Evolutionary conservation across 768 basidiomycete species (phyloP), one percentile per base, ranked within the genome.

Genomic region (Clavaria fumosa): DNA sequence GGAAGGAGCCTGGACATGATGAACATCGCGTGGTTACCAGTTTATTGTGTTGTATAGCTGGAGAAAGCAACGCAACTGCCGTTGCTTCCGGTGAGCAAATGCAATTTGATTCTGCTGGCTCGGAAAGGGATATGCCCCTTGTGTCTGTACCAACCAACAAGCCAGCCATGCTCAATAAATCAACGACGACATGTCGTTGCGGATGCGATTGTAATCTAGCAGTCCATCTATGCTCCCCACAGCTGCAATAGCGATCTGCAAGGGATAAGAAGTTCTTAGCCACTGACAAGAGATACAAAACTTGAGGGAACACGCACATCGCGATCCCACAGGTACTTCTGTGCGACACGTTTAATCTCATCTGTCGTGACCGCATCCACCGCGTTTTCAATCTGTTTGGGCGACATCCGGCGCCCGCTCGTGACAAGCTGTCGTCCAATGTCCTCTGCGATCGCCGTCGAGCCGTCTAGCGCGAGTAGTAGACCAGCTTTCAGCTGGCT

Each of bases 401-500:
- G 93, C 12, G 90, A 82, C 62, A 82, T 69, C 50, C 95, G 69
- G 45, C 69, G 77, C 39, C 95, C 95, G 44, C 77, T 88, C 23
- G 93, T 97, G 43, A 99, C 85, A 43, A 99, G 70, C 55, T 96
- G 93, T 49, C 91, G 67, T n/a, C 95, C 93, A 58, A 97, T 90
- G 52, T 99, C 95, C 66, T 99, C 95, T 23, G 95, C 93, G 44
- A 91, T 72, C 37, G 90, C 88, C 22, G 90, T 96, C 12, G 88
- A 82, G n/a, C 95, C 95, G 50, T 97, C 95, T 30, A 97, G 66
- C 41, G 78, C 69, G 35, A 99, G 73, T 30, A 99, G 65, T 47
- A 97, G 63, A 40, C 78, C 81, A 37, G 93, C 91, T 69, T 97
- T 99, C 48, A 97, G 76, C 63, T 97, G 95, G 53, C 83, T 89